Evolutionary conservation across 495 filamentous ascomycete species (phyloP).

Genomic region (Xylaria curta): DNA sequence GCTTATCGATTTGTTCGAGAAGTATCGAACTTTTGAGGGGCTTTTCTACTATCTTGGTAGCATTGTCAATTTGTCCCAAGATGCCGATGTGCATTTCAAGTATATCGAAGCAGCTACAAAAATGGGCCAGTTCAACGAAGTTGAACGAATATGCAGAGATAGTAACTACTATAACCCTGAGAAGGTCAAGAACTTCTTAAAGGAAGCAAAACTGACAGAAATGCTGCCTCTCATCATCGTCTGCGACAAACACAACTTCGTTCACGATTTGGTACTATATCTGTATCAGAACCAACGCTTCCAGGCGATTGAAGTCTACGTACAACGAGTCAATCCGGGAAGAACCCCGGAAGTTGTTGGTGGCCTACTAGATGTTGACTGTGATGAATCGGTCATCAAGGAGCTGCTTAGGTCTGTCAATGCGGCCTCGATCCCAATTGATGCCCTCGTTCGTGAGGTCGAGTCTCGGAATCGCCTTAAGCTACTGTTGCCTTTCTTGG

Average conservation of each 20-base stretch:
- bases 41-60: conserved; percentile 98
- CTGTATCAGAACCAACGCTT: conserved; percentile 99
- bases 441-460: conserved; percentile 94
- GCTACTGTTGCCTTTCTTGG: conserved; percentile 93
- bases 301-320: conserved; percentile 99
- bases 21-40: conserved; percentile 94
- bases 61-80: conserved; percentile 96
- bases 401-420: conserved; percentile 87
- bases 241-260: conserved; percentile 97
- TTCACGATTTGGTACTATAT: conserved; percentile 95
- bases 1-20: conserved; percentile 93
- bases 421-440: conserved; percentile 85
- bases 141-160: conserved; percentile 96
- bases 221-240: conserved; percentile 98
- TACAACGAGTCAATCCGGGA: conserved; percentile 97
- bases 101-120: conserved; percentile 97
- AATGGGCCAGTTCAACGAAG: conserved; percentile 90
- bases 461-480: conserved; percentile 95
- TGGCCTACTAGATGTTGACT: conserved; percentile 95
- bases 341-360: conserved; percentile 94
- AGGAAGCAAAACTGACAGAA: conserved; percentile 90
- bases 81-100: conserved; percentile 96
- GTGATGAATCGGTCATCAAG: conserved; percentile 95
- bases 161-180: conserved; percentile 92
- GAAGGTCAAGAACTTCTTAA: conserved; percentile 99